Evolutionary conservation across 441 rosid species (phyloP).

Genomic region (Gossypium davidsonii): DNA sequence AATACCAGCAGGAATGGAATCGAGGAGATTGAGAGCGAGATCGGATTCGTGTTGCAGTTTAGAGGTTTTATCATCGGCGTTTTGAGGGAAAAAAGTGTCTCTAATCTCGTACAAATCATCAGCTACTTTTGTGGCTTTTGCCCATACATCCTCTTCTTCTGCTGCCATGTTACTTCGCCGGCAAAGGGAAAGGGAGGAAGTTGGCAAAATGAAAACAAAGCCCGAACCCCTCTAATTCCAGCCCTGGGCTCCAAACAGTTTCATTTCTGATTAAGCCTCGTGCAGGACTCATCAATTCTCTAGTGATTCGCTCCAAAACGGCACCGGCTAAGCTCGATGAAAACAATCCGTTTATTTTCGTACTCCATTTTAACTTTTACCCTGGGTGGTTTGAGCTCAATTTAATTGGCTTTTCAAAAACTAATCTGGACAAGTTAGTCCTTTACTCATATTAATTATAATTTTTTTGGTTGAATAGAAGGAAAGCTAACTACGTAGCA

Average conservation of each 20-base stretch:
- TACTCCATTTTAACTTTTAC: too few species aligned
- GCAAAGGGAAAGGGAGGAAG: not conserved
- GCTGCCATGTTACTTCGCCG: constrained; percentile 8
- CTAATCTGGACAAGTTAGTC: too few species aligned
- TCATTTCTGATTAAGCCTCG: too few species aligned
- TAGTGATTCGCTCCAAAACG: too few species aligned
- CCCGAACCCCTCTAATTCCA: not conserved
- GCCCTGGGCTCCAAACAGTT: not conserved
- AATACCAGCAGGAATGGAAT: constrained; percentile 56
- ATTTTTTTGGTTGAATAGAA: too few species aligned
- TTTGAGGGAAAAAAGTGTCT: constrained; percentile 51
- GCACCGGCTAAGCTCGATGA: too few species aligned
- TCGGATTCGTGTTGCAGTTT: constrained; percentile 41
- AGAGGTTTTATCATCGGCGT: constrained; percentile 45
- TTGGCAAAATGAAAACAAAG: not conserved
- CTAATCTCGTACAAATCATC: constrained; percentile 42
- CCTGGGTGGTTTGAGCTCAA: too few species aligned
- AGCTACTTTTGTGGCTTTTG: constrained; percentile 31
- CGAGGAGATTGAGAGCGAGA: constrained; percentile 50
- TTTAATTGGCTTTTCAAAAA: too few species aligned
- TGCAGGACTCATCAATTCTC: too few species aligned
- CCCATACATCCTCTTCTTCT: constrained; percentile 35
- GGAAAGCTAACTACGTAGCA: too few species aligned
- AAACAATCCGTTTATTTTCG: too few species aligned
- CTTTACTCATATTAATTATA: too few species aligned